Base-by-base conservation (phyloP, 2,329 filamentous ascomycete genomes). In the Sporothrix schenckii region DNA sequence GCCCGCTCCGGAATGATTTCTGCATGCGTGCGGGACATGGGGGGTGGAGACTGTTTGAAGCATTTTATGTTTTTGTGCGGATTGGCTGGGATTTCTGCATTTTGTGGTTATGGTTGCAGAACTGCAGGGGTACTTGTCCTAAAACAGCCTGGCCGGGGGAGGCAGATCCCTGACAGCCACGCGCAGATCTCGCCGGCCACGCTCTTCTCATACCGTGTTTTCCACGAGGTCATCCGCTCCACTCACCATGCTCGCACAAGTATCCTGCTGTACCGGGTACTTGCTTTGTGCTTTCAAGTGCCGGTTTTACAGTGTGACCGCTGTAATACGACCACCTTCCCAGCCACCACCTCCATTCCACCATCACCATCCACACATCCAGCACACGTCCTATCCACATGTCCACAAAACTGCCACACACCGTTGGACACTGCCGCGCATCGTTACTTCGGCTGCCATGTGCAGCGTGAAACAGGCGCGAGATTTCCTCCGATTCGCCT, bases 141-240 rank as follows among this genome's bases (percentile, higher is more conserved):
- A 74, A 78, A 77, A 72, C 74, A 74, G 75, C 67, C 73, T 76
- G 75, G 75, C 69, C 69, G 72, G 73, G 58, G 73, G 75, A 74
- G 73, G 72, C 72, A 74, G 73, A 80, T 80, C 78, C 79, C 77
- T 80, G 78, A 76, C 74, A 77, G 79, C 78, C 79, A 80, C 78
- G 79, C 79, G 78, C 77, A 77, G 78, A 80, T 80, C 79, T 76
- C 73, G 76, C 74, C 74, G 75, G 74, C 75, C 76, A 75, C 73
- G 75, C 72, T 74, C 72, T 73, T n/a, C 73, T 70, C 70, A 73
- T 70, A 60, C 69, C 72, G 71, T 72, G 61, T 72, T 74, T 74
- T 73, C 75, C 75, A 74, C 73, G 72, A 73, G 72, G 73, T 70
- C 70, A 44, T 61, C 66, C 63, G 70, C 71, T 73, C 72, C 63